Evolutionary conservation across 306 rosid genomes (phyloP), one percentile per base, ranked within the genome.

Genomic region (Acmispon strigosus): DNA sequence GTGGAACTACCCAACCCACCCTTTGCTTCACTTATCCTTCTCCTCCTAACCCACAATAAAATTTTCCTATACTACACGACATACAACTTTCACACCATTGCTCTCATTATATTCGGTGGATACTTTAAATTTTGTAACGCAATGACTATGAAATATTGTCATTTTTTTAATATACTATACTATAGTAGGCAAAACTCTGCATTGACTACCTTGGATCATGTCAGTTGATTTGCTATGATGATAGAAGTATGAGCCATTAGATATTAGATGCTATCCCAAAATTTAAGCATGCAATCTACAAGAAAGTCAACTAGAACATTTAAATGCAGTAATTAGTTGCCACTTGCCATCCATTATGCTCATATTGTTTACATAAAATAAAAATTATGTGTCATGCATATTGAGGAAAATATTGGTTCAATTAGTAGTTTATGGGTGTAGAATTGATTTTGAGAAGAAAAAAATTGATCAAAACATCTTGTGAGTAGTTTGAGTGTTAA

Each of bases 1-100:
- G 70, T 54, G 79, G 85, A 88, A 82, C 95, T 76, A 84, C 96
- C 89, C 90, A 85, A 85, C 81, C 86, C 75, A 86, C 88, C 69
- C 72, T 62, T 77, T 83, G 73, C 66, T 84, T 65, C 76, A 76
- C 84, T 72, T 73, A 63, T 81, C 81, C 58, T 69, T 51, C 64
- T 39, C 7, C 49, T 39, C 70, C 62, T 10, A 50, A 50, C 56
- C 65, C 73, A 69, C 49, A 66, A 65, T 60, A 64, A 42, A 70
- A 76, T 66, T 67, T 68, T 77, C 80, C 73, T 50, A 77, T 61
- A 39, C 65, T 73, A 56, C 73, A 59, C 76, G 79, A 73, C 76
- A 67, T 68, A 34, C 36, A 15, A 74, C 80, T 80, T 68, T 80
- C 81, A 63, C 27, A 64, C 60, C 58, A 62, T 76, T 65, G 20